Base-by-base conservation (phyloP, 306 rosid genomes). In the Quercus parvula region DNA sequence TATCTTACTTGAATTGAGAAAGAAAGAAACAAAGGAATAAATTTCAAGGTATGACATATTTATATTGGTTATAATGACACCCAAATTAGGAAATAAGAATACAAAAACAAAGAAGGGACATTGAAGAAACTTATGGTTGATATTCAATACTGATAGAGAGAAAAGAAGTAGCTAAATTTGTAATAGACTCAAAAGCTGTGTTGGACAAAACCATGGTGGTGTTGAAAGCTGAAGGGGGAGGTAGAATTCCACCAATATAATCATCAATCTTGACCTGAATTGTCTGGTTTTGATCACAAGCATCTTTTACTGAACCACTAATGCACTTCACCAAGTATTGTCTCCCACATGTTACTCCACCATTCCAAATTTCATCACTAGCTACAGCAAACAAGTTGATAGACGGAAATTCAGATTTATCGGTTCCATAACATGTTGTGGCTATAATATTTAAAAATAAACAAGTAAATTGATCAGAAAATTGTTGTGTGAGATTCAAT, bases 341-440 rank as follows among this genome's bases (percentile, higher is more conserved):
- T 72, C 98, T 91, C 30, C 98, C 97, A 66, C 98, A 93, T 1
- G 97, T 86, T 1, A 94, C 98, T 19, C 97, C 97, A 55, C 91
- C 91, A 66, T 93, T 93, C 98, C 98, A 93, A 57, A 93, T 88
- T 70, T 93, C 94, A 17, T 91, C 97, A 28, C 91, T 93, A 0
- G 94, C 98, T 62, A 90, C 90, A 68, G 80, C 98, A 12, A 93
- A 91, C 74, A 91, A 68, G 58, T 91, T 91, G 75, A 89, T 91
- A 4, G 98, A 75, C 19, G 93, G 94, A 28, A 91, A 89, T 77
- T 87, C 84, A 31, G 83, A 54, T 1, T 84, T 84, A 4, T 91
- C 92, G 57, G 73, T 73, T 2, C 92, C 96, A 58, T 85, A 93
- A 63, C 97, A 93, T 14, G 5, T 63, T 41, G 97, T 86, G 11